Percentiles rank a stretch among this genome's conserved stretches.
These are phyloP conservation scores for Sphaerobolus stellatus DNA, from an alignment of 1,284 basidiomycete species.

Conservation along the genomic window DNA sequence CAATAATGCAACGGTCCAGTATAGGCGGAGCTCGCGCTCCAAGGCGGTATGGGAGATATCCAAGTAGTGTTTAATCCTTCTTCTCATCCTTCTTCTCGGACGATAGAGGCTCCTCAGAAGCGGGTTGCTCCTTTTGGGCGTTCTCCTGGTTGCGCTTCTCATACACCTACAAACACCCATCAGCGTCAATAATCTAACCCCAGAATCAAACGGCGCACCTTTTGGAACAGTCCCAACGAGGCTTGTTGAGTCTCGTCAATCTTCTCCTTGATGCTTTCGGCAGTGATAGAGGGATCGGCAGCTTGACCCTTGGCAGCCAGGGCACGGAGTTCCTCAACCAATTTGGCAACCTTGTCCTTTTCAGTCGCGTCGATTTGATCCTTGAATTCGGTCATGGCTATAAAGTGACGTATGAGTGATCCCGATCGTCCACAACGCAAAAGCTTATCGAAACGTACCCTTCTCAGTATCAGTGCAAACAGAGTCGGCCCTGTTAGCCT, in stretches of 20 bases:
- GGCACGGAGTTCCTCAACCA: slow-evolving; percentile 87
- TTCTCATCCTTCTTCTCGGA: slow-evolving; percentile 54
- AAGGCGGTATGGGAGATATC: too few species aligned
- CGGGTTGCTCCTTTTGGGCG: slow-evolving; percentile 45
- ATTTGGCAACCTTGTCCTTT: slow-evolving; percentile 90
- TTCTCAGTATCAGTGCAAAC: slow-evolving; percentile 96
- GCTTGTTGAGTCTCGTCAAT: slow-evolving; percentile 96
- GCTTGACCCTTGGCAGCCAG: slow-evolving; percentile 88
- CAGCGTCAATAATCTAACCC: slow-evolving; percentile 6
- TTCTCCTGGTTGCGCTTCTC: slow-evolving; percentile 84
- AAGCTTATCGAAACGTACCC: slow-evolving; percentile 44
- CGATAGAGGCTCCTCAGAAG: slow-evolving; percentile 25
- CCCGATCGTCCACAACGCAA: background rate
- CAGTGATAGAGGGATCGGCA: slow-evolving; percentile 78
- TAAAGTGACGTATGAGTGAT: slow-evolving; percentile 13
- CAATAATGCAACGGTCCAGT: too few species aligned
- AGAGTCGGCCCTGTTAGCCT: slow-evolving; percentile 95
- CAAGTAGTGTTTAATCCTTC: too few species aligned
- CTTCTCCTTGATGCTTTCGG: slow-evolving; percentile 90
- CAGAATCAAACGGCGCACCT: slow-evolving; percentile 45
- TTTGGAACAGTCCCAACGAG: slow-evolving; percentile 96
- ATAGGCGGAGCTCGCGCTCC: too few species aligned
- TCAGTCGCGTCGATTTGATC: slow-evolving; percentile 90
- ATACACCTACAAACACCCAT: slow-evolving; percentile 58
- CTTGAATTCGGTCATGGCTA: slow-evolving; percentile 96